Conservation (phyloP, 2,329 filamentous ascomycete species). For the Sphaerostilbella broomeana region DNA sequence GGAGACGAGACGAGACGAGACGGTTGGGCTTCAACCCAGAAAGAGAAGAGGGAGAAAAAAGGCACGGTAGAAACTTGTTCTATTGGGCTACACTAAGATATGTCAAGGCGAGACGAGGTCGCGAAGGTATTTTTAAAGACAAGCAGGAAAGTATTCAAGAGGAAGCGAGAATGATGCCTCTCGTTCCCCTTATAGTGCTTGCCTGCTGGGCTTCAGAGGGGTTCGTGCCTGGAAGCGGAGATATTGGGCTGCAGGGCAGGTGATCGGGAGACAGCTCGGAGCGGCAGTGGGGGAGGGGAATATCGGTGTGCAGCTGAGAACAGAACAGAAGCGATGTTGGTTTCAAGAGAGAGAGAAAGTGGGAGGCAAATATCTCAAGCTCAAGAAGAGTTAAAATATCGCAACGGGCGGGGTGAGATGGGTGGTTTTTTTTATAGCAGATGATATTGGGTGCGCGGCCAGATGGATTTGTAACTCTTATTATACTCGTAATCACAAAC, state of each 20-base stretch:
- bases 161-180: conserved; percentile 1
- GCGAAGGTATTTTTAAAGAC: not conserved
- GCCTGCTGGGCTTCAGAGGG: conserved; percentile 1
- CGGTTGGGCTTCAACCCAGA: conserved; percentile 1
- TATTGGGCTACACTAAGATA: conserved; percentile 14
- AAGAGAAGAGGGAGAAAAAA: not conserved
- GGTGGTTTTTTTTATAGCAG: no score
- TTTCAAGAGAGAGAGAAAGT: not conserved
- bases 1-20: conserved; percentile 1
- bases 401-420: not conserved
- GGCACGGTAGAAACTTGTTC: conserved; percentile 7
- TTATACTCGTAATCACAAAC: no score
- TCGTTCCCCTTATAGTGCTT: conserved; percentile 4
- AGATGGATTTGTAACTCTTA: no score
- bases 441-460: no score
- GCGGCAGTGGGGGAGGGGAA: conserved; percentile 12
- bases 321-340: not conserved
- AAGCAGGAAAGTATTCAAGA: conserved; percentile 2
- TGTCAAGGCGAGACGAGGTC: conserved; percentile 8
- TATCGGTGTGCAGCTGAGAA: conserved; percentile 10
- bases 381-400: not conserved
- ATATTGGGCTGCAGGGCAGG: conserved; percentile 11
- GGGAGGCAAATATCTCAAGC: not conserved
- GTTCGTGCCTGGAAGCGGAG: conserved; percentile 13
- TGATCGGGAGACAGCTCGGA: conserved; percentile 11